These are phyloP conservation scores for Colletotrichum abscissum DNA, from an alignment of 2,329 filamentous ascomycete species.

Conservation along the genomic window DNA sequence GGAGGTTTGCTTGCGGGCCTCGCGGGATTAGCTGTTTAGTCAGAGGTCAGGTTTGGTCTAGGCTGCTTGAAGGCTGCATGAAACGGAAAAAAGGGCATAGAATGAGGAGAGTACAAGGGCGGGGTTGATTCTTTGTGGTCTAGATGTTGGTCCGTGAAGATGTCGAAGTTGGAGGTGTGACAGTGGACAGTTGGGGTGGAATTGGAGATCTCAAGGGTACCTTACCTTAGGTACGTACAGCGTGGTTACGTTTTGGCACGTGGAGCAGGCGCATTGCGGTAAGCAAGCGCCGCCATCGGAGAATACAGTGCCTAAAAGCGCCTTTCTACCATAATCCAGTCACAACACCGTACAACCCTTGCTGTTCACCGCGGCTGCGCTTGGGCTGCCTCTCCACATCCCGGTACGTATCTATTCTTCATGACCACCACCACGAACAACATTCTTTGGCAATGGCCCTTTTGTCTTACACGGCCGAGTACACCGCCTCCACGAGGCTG, in stretches of 20 bases:
- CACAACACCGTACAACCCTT: neutral
- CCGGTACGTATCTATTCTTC: constrained; percentile 2
- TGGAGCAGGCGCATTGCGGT: neutral
- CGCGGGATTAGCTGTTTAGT: neutral
- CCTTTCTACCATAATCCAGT: neutral
- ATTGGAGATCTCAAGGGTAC: neutral
- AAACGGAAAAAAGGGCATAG: constrained; percentile 23
- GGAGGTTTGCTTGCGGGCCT: neutral
- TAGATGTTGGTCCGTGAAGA: neutral
- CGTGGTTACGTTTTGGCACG: neutral
- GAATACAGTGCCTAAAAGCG: too few relatives aligned
- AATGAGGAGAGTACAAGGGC: too few relatives aligned
- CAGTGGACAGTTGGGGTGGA: neutral
- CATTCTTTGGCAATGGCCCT: too few relatives aligned
- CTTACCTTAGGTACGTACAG: too few relatives aligned
- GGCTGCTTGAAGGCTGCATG: neutral
- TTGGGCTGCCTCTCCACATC: constrained; percentile 29
- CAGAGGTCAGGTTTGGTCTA: neutral
- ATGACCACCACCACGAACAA: neutral
- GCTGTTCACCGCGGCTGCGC: constrained; percentile 26
- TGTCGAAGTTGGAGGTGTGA: neutral
- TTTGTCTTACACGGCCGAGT: neutral
- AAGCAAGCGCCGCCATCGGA: neutral
- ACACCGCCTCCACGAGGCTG: constrained; percentile 6
- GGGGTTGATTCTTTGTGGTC: neutral